Percentiles rank a stretch among this genome's conserved stretches.
Evolutionary conservation across 2,329 filamentous ascomycete genomes (phyloP).

Genomic region (Trichoderma hamatum): DNA sequence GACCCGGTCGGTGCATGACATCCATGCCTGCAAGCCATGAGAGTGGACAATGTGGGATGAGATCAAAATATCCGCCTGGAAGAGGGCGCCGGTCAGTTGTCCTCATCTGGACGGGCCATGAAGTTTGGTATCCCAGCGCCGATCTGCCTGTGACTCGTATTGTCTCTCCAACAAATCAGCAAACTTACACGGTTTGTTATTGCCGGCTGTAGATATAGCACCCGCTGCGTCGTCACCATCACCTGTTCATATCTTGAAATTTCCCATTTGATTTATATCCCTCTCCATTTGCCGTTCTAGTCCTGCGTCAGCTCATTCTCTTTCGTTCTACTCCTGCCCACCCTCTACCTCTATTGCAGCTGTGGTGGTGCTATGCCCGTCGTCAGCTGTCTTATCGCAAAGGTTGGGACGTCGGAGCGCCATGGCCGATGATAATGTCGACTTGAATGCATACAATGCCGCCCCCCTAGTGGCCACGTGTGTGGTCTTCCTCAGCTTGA

Average conservation of each 20-base stretch:
- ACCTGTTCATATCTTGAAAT: background rate
- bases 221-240: slow-evolving; percentile 15
- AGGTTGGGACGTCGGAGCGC: slow-evolving; percentile 22
- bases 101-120: slow-evolving; percentile 11
- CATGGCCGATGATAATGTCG: slow-evolving; percentile 40
- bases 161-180: slow-evolving; percentile 5
- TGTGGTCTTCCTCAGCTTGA: slow-evolving; percentile 44
- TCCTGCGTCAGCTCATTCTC: background rate
- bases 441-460: slow-evolving; percentile 47
- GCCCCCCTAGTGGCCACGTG: slow-evolving; percentile 42
- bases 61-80: slow-evolving; percentile 7
- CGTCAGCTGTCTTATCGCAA: slow-evolving; percentile 14
- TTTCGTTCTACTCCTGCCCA: background rate
- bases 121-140: slow-evolving; percentile 17
- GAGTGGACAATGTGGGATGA: background rate
- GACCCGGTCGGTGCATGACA: slow-evolving; percentile 4
- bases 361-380: slow-evolving; percentile 21
- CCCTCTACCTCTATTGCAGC: background rate
- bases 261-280: background rate
- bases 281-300: background rate
- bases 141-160: slow-evolving; percentile 23
- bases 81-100: background rate
- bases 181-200: slow-evolving; percentile 7
- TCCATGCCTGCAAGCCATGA: background rate
- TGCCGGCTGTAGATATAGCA: slow-evolving; percentile 24